Percentiles rank a stretch among this genome's conserved stretches.
phyloP scores from a whole-genome alignment of 2,329 filamentous ascomycete species.

The Colletotrichum plurivorum region DNA sequence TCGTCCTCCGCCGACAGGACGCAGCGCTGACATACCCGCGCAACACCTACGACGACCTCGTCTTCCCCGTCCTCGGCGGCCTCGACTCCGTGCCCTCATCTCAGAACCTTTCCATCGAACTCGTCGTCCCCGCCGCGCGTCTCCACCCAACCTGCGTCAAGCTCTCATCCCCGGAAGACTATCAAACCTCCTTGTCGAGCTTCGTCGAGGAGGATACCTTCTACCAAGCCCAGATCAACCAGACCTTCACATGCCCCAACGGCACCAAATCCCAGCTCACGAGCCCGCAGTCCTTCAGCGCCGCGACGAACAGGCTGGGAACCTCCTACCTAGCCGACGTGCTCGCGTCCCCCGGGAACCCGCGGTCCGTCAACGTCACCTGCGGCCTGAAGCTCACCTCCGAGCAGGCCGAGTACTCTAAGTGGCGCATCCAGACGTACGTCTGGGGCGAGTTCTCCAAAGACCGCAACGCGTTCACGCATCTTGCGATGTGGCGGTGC shows the following conservation, averaged over 20 bases:
- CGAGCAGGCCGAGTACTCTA: no score
- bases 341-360: neutral
- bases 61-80: neutral
- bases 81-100: neutral
- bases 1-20: neutral
- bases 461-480: neutral
- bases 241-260: neutral
- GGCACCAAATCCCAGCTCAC: neutral
- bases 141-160: neutral
- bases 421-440: neutral
- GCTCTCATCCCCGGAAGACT: neutral
- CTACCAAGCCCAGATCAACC: neutral
- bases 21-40: neutral
- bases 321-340: neutral
- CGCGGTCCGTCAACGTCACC: neutral
- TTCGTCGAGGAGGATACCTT: neutral
- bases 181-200: neutral
- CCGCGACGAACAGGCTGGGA: neutral
- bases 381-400: neutral
- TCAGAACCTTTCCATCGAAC: neutral
- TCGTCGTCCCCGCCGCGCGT: neutral
- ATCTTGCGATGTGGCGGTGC: neutral
- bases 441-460: slow-evolving; percentile 2
- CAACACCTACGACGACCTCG: neutral
- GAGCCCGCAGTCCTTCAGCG: neutral